Base-by-base conservation (phyloP, 495 filamentous ascomycete genomes). In the Penicillium robsamsonii region DNA sequence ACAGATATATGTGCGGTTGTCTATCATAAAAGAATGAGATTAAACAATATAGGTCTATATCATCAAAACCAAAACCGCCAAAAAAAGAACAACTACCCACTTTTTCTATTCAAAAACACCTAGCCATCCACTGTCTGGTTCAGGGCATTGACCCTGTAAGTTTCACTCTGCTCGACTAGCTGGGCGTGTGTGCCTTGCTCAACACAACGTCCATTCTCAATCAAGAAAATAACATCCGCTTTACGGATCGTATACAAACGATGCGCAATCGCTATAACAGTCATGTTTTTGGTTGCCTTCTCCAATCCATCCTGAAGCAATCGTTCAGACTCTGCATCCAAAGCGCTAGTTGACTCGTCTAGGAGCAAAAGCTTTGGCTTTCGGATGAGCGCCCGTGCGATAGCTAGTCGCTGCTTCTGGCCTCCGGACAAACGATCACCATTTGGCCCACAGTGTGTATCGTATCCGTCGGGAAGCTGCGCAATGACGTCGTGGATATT, bases 211-310 rank as follows among this genome's bases (percentile, higher is more conserved):
- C 86, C 87, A 10, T 73, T 78, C 57, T 88, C 84, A 55, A 93
- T 79, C 55, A 89, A 79, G 54, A 89, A 84, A 38, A 92, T 95
- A 15, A 77, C 66, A 68, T 92, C 87, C 1, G 89, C 88, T 60
- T 84, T 84, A 35, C 81, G 79, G 20, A 93, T 85, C 9, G 88
- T 92, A 10, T 78, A 75, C 46, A 93, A 64, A 0, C 89, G 73
- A 70, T 95, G 90, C 13, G 89, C 89, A 37, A 92, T 83, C 5
- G 83, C 87, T 25, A 92, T 74, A 25, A 86, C 86, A 0, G 85
- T 93, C 27, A 91, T 87, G 13, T 85, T 87, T 55, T 84, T 81
- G 5, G 79, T 68, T 5, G 84, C 81, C 17, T 75, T 65, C 53
- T 86, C 83, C 46, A 92, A 78, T 3, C 85, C 86, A 20, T 76